Conservation (phyloP, 2,329 filamentous ascomycete species). For the Xylaria sp. region DNA sequence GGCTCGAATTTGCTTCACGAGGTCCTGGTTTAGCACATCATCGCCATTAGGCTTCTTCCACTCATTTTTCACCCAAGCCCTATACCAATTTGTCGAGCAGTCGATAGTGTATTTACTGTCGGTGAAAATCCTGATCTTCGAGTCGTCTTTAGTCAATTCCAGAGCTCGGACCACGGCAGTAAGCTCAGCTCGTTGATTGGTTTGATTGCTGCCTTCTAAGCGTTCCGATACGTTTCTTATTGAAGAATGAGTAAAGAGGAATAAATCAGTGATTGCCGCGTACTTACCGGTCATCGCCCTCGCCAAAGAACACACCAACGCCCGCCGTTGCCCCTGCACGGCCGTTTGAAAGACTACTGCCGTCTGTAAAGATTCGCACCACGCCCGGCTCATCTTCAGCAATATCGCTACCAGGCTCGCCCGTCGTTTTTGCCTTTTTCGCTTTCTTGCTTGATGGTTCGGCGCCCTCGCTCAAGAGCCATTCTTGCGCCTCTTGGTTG, state of each 20-base stretch:
- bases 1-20: constrained; percentile 77
- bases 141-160: constrained; percentile 74
- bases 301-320: constrained; percentile 72
- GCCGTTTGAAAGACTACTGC: constrained; percentile 69
- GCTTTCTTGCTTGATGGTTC: constrained; percentile 52
- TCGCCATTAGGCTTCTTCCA: constrained; percentile 78
- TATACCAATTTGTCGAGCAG: constrained; percentile 86
- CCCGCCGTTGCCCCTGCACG: constrained; percentile 65
- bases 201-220: constrained; percentile 78
- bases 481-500: constrained; percentile 56
- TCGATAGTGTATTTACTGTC: constrained; percentile 93
- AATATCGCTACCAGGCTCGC: constrained; percentile 18
- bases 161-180: constrained; percentile 87
- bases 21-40: constrained; percentile 86
- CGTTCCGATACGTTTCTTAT: constrained; percentile 76
- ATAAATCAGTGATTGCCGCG: constrained; percentile 27
- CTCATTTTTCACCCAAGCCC: constrained; percentile 76
- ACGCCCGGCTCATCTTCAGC: constrained; percentile 47
- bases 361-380: constrained; percentile 69
- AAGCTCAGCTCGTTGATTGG: constrained; percentile 96
- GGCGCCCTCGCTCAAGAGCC: constrained; percentile 53
- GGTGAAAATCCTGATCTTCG: constrained; percentile 80
- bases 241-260: constrained; percentile 22
- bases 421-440: constrained; percentile 42
- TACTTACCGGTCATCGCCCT: constrained; percentile 60